A percentile compares a stretch with the other conserved stretches of the same genome.
Conservation (phyloP, 371 early-diverging fungal species). For the Apophysomyces trapeziformis region DNA sequence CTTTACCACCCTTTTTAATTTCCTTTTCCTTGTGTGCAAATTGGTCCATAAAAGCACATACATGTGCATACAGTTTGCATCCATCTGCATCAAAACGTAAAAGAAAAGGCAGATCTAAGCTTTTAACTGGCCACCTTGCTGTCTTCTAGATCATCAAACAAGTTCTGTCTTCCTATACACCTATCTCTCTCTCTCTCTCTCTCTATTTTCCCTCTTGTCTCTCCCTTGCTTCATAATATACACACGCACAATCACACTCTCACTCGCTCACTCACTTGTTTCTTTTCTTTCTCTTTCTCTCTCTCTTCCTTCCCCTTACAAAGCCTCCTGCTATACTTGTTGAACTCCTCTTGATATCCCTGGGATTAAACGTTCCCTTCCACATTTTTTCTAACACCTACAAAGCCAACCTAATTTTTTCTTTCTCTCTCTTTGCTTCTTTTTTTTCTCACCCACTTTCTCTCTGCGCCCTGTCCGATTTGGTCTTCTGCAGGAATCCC, state of each 20-base stretch:
- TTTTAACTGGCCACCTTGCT: constrained; percentile 6
- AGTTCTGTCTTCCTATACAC: no score
- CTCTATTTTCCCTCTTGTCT: no score
- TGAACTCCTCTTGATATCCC: constrained; percentile 8
- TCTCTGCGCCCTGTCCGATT: neutral
- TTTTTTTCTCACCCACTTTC: neutral
- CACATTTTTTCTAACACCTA: constrained; percentile 9
- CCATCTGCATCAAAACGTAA: constrained; percentile 5
- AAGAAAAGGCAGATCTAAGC: constrained; percentile 9
- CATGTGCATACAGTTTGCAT: constrained; percentile 10
- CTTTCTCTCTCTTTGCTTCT: neutral
- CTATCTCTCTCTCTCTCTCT: neutral
- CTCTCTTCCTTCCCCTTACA: neutral
- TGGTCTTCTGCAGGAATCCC: constrained; percentile 1
- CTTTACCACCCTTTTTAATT: constrained; percentile 6
- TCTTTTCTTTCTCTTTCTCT: no score
- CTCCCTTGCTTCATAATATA: no score
- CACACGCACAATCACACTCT: no score
- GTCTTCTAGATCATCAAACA: constrained; percentile 6
- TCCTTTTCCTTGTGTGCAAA: constrained; percentile 10
- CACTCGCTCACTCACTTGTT: no score
- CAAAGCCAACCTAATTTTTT: constrained; percentile 3
- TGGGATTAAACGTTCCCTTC: constrained; percentile 8
- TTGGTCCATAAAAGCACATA: constrained; percentile 10
- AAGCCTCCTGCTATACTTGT: constrained; percentile 5